phyloP scores from a whole-genome alignment of 116 monocot genomes.

The Dioscorea cayenensis region DNA sequence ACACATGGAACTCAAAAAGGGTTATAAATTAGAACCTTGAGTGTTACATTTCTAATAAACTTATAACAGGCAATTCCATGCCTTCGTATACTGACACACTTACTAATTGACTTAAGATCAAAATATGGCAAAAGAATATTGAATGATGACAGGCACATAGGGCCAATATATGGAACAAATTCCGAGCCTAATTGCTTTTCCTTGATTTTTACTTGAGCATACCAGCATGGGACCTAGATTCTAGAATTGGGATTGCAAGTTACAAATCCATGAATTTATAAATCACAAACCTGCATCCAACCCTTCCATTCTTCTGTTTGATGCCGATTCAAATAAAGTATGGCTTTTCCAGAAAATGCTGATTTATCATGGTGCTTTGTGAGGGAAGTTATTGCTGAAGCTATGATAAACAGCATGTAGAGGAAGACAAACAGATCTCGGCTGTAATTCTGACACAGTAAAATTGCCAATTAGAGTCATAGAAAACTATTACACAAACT shows the following conservation, averaged over 20 bases:
- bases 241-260: neutral
- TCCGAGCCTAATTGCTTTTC: neutral
- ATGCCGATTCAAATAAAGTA: slow-evolving; percentile 89
- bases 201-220: neutral
- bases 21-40: too few species aligned
- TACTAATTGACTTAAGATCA: too few species aligned
- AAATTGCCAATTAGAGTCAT: neutral
- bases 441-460: slow-evolving; percentile 68
- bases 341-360: slow-evolving; percentile 82
- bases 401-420: slow-evolving; percentile 88
- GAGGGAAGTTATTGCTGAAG: slow-evolving; percentile 81
- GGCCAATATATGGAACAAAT: neutral
- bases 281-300: slow-evolving; percentile 92
- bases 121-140: too few species aligned
- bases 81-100: too few species aligned
- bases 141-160: too few species aligned
- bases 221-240: neutral
- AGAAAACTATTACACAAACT: neutral
- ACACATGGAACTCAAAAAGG: too few species aligned
- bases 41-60: too few species aligned
- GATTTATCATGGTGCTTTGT: slow-evolving; percentile 95
- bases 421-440: slow-evolving; percentile 96
- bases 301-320: slow-evolving; percentile 99
- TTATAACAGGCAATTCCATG: too few species aligned
- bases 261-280: neutral